Base-by-base conservation (phyloP, 2,329 filamentous ascomycete genomes). In the Arthrobotrys conoides region DNA sequence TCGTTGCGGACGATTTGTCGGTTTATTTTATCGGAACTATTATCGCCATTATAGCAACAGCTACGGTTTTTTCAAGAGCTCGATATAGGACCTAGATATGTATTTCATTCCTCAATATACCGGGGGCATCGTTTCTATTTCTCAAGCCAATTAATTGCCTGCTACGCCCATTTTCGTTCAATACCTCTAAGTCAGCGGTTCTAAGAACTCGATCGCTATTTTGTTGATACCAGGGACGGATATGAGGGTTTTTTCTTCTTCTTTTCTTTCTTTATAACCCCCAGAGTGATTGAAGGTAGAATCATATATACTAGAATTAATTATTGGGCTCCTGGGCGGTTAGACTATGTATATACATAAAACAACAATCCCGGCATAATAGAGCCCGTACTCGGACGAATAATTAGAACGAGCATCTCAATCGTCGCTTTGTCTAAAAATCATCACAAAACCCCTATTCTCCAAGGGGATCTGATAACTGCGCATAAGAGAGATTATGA, bases 11-110 rank as follows among this genome's bases (percentile, higher is more conserved):
- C 3, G 59, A 64, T 22, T 18, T 61, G 9, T 77, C 66, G 10
- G 5, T 59, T 30, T 68, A 67, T 51, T 71, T 77, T 49, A 55
- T 77, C 38, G 41, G 53, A 5, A 67, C 73, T 5, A 55, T 68
- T 27, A 61, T 71, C 27, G 67, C 61, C 5, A 53, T 77, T 20
- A 71, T 76, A 22, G 59, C 61, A 24, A 48, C 36, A 12, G 66
- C 66, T 12, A 59, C 55, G 14, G 57, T 66, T 5, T 14, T 70
- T 12, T 71, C 61, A 18, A 22, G 61, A 8, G 41, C 30, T 44
- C 53, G 51, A 10, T 63, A 64, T 48, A 41, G 27, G 16, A 20
- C 20, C 30, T 53, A 49, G 22, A 24, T 20, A n/a, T 27, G 14
- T 66, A 48, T 53, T 30, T 38, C 16, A 1, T 16, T 5, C n/a